phyloP scores from a whole-genome alignment of 306 rosid species.

The Hylodesmum podocarpum region DNA sequence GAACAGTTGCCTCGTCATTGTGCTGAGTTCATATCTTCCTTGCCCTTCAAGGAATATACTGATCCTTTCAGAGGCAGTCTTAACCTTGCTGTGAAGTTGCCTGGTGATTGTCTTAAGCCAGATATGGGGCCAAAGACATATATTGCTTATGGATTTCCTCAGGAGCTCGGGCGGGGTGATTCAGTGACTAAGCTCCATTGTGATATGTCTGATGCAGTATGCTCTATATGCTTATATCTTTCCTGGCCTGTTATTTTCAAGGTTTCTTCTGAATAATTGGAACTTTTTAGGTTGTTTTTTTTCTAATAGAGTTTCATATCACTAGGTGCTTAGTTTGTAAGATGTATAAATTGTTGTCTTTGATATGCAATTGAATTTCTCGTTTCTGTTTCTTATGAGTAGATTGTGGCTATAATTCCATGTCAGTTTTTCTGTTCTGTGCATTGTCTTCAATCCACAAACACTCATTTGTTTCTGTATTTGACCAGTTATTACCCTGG shows the following conservation, averaged over 20 bases:
- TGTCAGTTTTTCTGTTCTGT: background rate
- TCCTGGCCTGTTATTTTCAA: background rate
- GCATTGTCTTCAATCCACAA: background rate
- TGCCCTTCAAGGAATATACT: constrained; percentile 78
- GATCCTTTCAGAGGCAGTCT: constrained; percentile 58
- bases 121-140: constrained; percentile 95
- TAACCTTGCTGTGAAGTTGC: constrained; percentile 62
- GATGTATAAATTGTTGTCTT: background rate
- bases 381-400: background rate
- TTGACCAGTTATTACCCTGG: background rate
- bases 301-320: background rate
- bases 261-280: background rate
- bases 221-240: constrained; percentile 21
- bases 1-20: constrained; percentile 81
- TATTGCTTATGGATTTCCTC: constrained; percentile 77
- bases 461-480: background rate
- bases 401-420: background rate
- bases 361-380: background rate
- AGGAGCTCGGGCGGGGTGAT: constrained; percentile 93
- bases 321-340: background rate
- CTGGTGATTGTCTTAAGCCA: constrained; percentile 41
- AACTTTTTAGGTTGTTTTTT: background rate
- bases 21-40: constrained; percentile 67
- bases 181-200: constrained; percentile 95
- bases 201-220: constrained; percentile 92